These are phyloP conservation scores for Lobulomyces angularis DNA, from an alignment of 192 early-diverging fungal genomes.

Conservation along the genomic window DNA sequence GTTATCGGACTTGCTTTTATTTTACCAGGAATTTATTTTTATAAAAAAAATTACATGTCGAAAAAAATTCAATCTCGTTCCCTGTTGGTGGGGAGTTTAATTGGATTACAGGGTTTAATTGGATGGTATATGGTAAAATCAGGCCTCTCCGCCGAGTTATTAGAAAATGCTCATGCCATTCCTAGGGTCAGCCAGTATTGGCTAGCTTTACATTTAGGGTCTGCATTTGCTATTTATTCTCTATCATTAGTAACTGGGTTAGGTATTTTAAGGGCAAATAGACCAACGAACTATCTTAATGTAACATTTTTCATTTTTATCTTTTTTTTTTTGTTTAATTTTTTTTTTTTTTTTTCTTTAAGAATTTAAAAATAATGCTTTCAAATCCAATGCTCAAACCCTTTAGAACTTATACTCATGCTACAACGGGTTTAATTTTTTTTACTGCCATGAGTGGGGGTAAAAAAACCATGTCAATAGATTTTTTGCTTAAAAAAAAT, in stretches of 20 bases:
- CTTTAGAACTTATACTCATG: conserved; percentile 49
- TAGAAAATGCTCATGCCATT: conserved; percentile 61
- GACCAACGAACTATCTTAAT: conserved; percentile 1
- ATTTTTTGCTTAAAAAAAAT: background rate
- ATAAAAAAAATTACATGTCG: conserved; percentile 59
- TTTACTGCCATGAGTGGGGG: conserved; percentile 64
- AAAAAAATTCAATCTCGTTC: conserved; percentile 32
- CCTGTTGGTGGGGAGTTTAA: conserved; percentile 12
- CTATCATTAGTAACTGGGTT: conserved; percentile 67
- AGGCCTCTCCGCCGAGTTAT: conserved; percentile 69
- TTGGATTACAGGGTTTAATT: conserved; percentile 57
- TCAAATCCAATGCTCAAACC: conserved; percentile 40
- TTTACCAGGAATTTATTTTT: conserved; percentile 80
- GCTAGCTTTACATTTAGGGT: conserved; percentile 76
- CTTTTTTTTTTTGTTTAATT: no score
- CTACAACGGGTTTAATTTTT: conserved; percentile 59
- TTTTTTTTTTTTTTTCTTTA: no score
- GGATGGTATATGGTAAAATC: conserved; percentile 99
- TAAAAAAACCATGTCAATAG: background rate
- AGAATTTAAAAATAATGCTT: conserved; percentile 1
- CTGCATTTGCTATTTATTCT: conserved; percentile 78
- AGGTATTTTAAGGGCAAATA: conserved; percentile 48
- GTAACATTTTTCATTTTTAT: no score
- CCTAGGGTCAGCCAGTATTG: conserved; percentile 93
- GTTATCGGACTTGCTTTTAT: conserved; percentile 79